Evolutionary conservation across 805 yeast species (phyloP).

Genomic region (Cyberlindnera lachancei): DNA sequence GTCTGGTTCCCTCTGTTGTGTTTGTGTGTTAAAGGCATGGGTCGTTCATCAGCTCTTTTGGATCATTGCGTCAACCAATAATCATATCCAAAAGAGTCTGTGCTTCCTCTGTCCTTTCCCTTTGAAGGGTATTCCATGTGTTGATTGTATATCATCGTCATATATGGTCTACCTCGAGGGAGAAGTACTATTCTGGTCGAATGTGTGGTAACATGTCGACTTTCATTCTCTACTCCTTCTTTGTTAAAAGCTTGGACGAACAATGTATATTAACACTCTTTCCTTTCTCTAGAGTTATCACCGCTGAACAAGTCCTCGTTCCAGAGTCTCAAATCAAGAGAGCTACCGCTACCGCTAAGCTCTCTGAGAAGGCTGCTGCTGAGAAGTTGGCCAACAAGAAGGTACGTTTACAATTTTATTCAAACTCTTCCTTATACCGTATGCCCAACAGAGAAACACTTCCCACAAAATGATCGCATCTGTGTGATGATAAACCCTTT

Average conservation of each 20-base stretch:
- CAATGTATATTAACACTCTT: conserved; percentile 6
- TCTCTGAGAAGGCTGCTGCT: conserved; percentile 71
- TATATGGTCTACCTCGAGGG: conserved; percentile 3
- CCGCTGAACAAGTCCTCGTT: conserved; percentile 35
- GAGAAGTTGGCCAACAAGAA: conserved; percentile 71
- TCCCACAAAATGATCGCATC: conserved; percentile 1
- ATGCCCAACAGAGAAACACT: too few species aligned
- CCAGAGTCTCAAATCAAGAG: conserved; percentile 88
- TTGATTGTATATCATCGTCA: background rate
- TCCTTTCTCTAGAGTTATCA: conserved; percentile 21
- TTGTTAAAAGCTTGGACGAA: background rate
- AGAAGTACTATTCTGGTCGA: conserved; percentile 20
- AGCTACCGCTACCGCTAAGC: conserved; percentile 71
- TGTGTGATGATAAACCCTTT: conserved; percentile 41
- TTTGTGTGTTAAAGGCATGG: conserved; percentile 23
- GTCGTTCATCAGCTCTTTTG: conserved; percentile 14
- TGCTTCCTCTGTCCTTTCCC: conserved; percentile 23
- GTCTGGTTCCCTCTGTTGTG: too few species aligned
- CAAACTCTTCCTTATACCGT: background rate
- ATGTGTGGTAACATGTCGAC: conserved; percentile 26
- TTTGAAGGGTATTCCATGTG: conserved; percentile 1
- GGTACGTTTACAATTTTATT: conserved; percentile 47
- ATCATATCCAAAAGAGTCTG: conserved; percentile 15
- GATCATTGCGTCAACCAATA: conserved; percentile 5
- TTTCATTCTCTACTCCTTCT: conserved; percentile 4